A percentile compares a stretch with the other conserved stretches of the same genome.
phyloP scores from a whole-genome alignment of 1,139 yeast species.

The Spencermartinsiella ligniputridi region DNA sequence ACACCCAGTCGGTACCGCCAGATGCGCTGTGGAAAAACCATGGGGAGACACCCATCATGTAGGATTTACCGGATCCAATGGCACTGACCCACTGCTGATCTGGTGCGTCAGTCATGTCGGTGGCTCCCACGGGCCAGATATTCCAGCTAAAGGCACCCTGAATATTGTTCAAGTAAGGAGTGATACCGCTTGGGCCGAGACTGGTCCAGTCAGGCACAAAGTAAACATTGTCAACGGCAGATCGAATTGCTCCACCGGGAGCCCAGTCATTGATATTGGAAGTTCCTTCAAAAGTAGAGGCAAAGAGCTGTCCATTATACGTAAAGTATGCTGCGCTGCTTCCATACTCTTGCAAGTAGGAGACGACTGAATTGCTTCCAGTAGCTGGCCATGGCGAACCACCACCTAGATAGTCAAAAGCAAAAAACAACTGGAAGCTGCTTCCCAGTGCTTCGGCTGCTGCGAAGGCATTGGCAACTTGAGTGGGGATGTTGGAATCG shows the following conservation, averaged over 20 bases:
- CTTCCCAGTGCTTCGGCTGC: constrained; percentile 6
- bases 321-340: constrained; percentile 4
- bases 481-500: constrained; percentile 6
- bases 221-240: constrained; percentile 3
- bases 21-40: constrained; percentile 8
- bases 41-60: constrained; percentile 6
- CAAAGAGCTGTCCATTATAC: constrained; percentile 3
- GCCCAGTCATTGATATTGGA: constrained; percentile 5
- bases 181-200: constrained; percentile 4
- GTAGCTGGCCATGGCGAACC: constrained; percentile 7
- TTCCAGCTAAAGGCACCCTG: constrained; percentile 7
- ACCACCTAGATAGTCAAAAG: constrained; percentile 7
- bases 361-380: constrained; percentile 5
- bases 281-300: constrained; percentile 6
- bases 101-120: constrained; percentile 3
- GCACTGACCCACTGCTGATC: constrained; percentile 6
- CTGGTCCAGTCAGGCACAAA: constrained; percentile 8
- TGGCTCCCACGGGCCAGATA: constrained; percentile 6
- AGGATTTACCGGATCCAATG: constrained; percentile 3
- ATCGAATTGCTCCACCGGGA: constrained; percentile 6
- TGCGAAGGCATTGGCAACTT: constrained; percentile 6
- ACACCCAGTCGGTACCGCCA: constrained; percentile 7
- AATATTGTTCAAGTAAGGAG: constrained; percentile 1
- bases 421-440: constrained; percentile 4
- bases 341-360: constrained; percentile 2